Percentiles rank a stretch among this genome's conserved stretches.
phyloP scores from a whole-genome alignment of 306 rosid genomes.

The Begonia fuchsioides region DNA sequence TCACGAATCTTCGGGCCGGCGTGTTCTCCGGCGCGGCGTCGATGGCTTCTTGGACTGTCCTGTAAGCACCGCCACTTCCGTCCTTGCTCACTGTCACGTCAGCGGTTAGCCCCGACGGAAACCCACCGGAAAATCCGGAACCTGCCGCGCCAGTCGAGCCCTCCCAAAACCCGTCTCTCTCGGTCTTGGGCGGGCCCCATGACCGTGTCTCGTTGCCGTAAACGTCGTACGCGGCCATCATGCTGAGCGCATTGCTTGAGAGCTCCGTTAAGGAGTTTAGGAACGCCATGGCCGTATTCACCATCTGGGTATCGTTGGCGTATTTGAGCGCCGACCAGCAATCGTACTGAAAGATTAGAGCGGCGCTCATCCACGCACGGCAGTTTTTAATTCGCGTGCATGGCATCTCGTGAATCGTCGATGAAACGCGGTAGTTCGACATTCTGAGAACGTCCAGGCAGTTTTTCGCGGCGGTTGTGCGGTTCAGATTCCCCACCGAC shows the following conservation, averaged over 20 bases:
- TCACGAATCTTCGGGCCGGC: constrained; percentile 31
- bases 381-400: constrained; percentile 33
- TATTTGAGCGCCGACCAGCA: constrained; percentile 68
- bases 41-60: constrained; percentile 67
- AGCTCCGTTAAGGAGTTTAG: constrained; percentile 19
- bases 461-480: constrained; percentile 42
- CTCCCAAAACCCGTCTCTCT: constrained; percentile 75
- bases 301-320: constrained; percentile 59
- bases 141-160: constrained; percentile 6
- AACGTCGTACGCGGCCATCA: constrained; percentile 39
- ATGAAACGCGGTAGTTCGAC: constrained; percentile 47
- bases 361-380: constrained; percentile 64
- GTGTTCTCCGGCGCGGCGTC: constrained; percentile 35
- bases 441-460: constrained; percentile 34
- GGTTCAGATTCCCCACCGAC: constrained; percentile 30
- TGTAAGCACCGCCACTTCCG: constrained; percentile 16
- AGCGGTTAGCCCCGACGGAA: constrained; percentile 25
- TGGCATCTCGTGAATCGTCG: constrained; percentile 22
- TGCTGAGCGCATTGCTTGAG: constrained; percentile 63
- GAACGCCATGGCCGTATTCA: constrained; percentile 43
- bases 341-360: constrained; percentile 53
- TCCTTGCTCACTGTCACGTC: constrained; percentile 57
- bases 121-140: constrained; percentile 8
- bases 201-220: constrained; percentile 29
- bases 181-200: constrained; percentile 55